phyloP scores from a whole-genome alignment of 148 eudicot genomes.

The Nepenthes gracilis region DNA sequence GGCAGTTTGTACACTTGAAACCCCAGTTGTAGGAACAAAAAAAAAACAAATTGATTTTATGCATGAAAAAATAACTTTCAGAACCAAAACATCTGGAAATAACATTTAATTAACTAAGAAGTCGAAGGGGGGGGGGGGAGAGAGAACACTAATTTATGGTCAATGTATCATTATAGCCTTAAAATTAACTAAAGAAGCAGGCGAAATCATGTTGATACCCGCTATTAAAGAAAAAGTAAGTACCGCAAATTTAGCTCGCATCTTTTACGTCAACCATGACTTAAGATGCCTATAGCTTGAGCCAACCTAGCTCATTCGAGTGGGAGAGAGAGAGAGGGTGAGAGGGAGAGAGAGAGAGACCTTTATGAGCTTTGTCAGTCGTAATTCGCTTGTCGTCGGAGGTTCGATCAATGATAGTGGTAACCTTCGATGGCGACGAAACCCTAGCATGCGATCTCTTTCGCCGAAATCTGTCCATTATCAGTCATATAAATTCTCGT shows the following conservation, averaged over 20 bases:
- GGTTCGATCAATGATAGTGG: slow-evolving; percentile 22
- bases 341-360: slow-evolving; percentile 11
- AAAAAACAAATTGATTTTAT: no score
- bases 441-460: slow-evolving; percentile 23
- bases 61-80: no score
- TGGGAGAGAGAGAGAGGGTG: no score
- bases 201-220: not conserved
- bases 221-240: not conserved
- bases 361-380: slow-evolving; percentile 11
- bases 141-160: no score
- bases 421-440: slow-evolving; percentile 22
- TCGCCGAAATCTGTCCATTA: slow-evolving; percentile 46
- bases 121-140: no score
- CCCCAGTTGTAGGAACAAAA: no score
- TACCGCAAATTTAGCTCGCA: not conserved
- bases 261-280: not conserved
- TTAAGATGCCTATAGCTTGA: no score
- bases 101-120: no score
- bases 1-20: no score
- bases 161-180: no score
- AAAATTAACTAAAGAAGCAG: slow-evolving; percentile 1
- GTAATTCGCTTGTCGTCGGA: slow-evolving; percentile 1
- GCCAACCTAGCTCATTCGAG: no score
- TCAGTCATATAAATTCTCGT: slow-evolving; percentile 12
- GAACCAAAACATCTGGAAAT: no score